Evolutionary conservation across 2,329 filamentous ascomycete species (phyloP), one percentile per base, ranked within the genome.

Genomic region (Arachnomyces sp.): DNA sequence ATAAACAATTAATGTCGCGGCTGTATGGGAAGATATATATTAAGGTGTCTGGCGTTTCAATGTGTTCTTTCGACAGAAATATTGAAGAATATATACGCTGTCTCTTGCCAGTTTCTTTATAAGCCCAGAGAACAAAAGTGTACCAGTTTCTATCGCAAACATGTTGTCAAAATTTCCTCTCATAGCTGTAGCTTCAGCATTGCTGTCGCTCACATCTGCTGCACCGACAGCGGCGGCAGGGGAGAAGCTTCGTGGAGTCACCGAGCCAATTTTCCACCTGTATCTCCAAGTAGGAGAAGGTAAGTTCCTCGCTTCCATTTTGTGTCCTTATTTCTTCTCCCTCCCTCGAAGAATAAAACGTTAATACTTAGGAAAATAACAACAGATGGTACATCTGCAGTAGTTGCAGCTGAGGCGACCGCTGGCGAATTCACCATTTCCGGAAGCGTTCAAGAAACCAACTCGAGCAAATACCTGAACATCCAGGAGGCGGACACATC

Each of bases 351-450:
- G 16, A 16, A 12, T 28, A 17, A 34, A 29, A 17, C 36, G 39
- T 39, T 7, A 44, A 39, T 49, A 3, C 45, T 2, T 8, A 8
- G 7, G 25, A 8, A 8, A 8, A 31, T 38, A 18, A 16, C 18
- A 34, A 17, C 9, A 25, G 21, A 25, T 25, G 21, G 21, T 9
- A 28, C 34, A 52, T 64, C 56, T 7, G 66, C 70, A 1, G 69
- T 75, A 1, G 67, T 76, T 44, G 73, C 72, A 12, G 71, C 73
- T n/a, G 72, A 73, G 51, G 52, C 60, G 28, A 63, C 58, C 25
- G 65, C 63, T 46, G 69, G 73, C 48, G 68, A 65, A 44, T 75
- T 73, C 54, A 64, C 65, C 44, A 73, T 76, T 49, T 66, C 54
- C 16, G 58, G 60, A 9, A 68, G 68, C 15, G 74, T 75, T 48